phyloP scores from a whole-genome alignment of 106 monocot species.

The Ottelia alismoides region DNA sequence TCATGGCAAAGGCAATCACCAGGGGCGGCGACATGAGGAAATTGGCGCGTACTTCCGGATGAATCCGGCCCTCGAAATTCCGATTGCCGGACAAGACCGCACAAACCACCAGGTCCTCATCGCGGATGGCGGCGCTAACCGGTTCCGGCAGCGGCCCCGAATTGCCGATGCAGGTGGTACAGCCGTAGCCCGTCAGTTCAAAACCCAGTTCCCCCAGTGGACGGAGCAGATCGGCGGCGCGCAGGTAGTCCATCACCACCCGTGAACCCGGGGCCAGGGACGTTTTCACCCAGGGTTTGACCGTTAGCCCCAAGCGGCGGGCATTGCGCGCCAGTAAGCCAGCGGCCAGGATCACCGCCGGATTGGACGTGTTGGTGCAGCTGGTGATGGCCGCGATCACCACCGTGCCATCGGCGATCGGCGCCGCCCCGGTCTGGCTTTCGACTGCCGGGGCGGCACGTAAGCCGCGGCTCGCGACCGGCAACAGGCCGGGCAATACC shows the following conservation, averaged over 20 bases:
- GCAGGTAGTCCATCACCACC: constrained; percentile 25
- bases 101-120: too few species aligned
- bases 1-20: too few species aligned
- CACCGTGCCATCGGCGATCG: constrained; percentile 41
- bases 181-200: constrained; percentile 37
- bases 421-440: constrained; percentile 42
- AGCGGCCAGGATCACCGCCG: constrained; percentile 61
- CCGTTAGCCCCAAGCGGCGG: constrained; percentile 43
- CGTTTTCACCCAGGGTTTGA: constrained; percentile 63
- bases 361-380: constrained; percentile 69
- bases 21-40: too few species aligned
- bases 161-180: constrained; percentile 21
- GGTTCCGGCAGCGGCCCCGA: too few species aligned
- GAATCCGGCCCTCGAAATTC: too few species aligned
- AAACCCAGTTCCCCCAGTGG: constrained; percentile 38
- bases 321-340: constrained; percentile 57
- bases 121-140: too few species aligned
- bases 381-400: too few species aligned
- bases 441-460: too few species aligned
- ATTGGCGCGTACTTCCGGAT: too few species aligned
- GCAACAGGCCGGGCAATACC: too few species aligned
- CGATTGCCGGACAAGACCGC: background rate
- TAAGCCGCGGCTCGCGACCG: too few species aligned
- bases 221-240: constrained; percentile 29
- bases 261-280: constrained; percentile 33